Percentiles rank a stretch among this genome's conserved stretches.
Conservation (phyloP, 1,284 basidiomycete species). For the Acaromyces ingoldii region DNA sequence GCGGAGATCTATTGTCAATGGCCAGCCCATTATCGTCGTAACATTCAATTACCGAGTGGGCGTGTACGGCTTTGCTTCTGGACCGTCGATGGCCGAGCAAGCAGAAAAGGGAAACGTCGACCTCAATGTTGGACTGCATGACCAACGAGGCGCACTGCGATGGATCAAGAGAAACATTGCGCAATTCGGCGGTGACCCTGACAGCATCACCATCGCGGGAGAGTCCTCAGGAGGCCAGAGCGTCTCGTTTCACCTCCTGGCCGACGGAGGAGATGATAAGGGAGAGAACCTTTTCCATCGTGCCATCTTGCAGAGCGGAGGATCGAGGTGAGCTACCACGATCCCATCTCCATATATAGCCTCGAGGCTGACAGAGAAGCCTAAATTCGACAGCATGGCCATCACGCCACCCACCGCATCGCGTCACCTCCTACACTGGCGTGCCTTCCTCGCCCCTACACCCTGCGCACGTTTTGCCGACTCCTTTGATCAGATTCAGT, state of each 20-base stretch:
- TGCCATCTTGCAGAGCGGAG: constrained; percentile 28
- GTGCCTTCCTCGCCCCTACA: constrained; percentile 8
- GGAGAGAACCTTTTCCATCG: constrained; percentile 20
- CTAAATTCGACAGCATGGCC: not conserved
- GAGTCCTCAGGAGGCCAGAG: constrained; percentile 24
- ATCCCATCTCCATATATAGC: too few relatives aligned
- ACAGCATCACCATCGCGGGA: constrained; percentile 21
- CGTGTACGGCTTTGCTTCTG: constrained; percentile 22
- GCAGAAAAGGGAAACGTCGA: constrained; percentile 12
- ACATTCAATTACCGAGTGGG: constrained; percentile 26
- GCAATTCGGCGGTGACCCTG: constrained; percentile 25
- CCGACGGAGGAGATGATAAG: constrained; percentile 16
- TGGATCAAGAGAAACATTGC: constrained; percentile 26
- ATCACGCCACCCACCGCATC: not conserved
- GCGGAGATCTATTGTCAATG: constrained; percentile 13
- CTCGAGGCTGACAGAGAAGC: too few relatives aligned
- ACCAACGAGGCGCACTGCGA: constrained; percentile 22
- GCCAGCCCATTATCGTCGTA: constrained; percentile 27
- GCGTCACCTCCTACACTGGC: too few relatives aligned
- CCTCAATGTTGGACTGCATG: constrained; percentile 21
- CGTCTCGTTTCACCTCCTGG: constrained; percentile 15
- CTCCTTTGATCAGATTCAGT: constrained; percentile 10
- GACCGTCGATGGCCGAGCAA: constrained; percentile 10
- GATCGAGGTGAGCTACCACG: constrained; percentile 15
- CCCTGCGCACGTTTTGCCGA: constrained; percentile 18